A percentile compares a stretch with the other conserved stretches of the same genome.
Evolutionary conservation across 2,329 filamentous ascomycete genomes (phyloP).

Genomic region (Neoscytalidium dimidiatum): DNA sequence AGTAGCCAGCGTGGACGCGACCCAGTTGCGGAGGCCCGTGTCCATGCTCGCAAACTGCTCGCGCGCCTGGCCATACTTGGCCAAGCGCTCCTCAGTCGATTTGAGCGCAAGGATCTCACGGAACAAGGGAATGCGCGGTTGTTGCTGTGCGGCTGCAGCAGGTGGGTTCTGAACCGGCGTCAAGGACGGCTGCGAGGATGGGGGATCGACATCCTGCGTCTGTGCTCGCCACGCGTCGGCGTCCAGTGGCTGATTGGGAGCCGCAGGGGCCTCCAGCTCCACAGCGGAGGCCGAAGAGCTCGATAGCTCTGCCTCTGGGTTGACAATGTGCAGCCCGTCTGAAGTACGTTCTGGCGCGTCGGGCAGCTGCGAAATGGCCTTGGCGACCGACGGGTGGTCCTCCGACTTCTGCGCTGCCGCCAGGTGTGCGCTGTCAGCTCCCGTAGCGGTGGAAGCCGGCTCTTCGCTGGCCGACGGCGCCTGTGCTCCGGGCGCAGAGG

Average conservation of each 20-base stretch:
- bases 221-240: slow-evolving; percentile 19
- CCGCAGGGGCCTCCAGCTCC: slow-evolving; percentile 19
- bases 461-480: background rate
- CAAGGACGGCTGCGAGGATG: slow-evolving; percentile 7
- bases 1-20: slow-evolving; percentile 50
- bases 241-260: slow-evolving; percentile 18
- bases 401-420: background rate
- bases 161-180: background rate
- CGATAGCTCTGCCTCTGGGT: slow-evolving; percentile 20
- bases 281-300: slow-evolving; percentile 13
- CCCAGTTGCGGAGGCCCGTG: slow-evolving; percentile 69
- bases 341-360: background rate
- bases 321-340: slow-evolving; percentile 22
- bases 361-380: slow-evolving; percentile 9
- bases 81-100: slow-evolving; percentile 67
- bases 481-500: slow-evolving; percentile 6
- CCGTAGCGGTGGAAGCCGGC: background rate
- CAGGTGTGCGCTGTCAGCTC: background rate
- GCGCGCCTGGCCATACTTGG: slow-evolving; percentile 72
- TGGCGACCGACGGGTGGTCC: slow-evolving; percentile 8
- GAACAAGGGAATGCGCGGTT: slow-evolving; percentile 47
- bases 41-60: slow-evolving; percentile 71
- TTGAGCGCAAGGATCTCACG: slow-evolving; percentile 75
- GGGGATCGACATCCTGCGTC: slow-evolving; percentile 17
- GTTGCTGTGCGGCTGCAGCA: slow-evolving; percentile 3